phyloP scores from a whole-genome alignment of 2,329 filamentous ascomycete species.

The Venturia nashicola region DNA sequence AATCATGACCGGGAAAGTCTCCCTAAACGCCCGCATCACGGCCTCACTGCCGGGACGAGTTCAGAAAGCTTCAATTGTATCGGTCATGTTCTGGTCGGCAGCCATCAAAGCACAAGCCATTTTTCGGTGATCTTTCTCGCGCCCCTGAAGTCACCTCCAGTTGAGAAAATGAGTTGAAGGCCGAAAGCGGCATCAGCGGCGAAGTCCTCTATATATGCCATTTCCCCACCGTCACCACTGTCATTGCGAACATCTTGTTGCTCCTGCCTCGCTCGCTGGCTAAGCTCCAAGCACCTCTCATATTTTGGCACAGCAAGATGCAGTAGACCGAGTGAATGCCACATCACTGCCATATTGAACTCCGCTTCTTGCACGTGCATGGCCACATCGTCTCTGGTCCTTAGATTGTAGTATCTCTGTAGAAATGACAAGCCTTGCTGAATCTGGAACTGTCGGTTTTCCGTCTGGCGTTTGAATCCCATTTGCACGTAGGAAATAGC shows the following conservation, averaged over 20 bases:
- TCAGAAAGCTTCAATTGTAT: too few relatives aligned
- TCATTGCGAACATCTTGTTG: constrained; percentile 13
- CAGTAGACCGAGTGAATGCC: constrained; percentile 61
- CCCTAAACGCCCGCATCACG: too few relatives aligned
- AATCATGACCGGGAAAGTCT: too few relatives aligned
- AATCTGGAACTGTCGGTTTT: constrained; percentile 80
- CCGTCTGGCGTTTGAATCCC: constrained; percentile 75
- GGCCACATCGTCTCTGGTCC: constrained; percentile 31
- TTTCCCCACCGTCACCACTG: constrained; percentile 7
- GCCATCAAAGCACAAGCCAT: constrained; percentile 33
- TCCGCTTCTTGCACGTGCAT: constrained; percentile 59
- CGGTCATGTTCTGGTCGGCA: background rate
- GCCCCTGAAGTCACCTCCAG: constrained; percentile 49
- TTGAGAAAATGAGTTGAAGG: constrained; percentile 53
- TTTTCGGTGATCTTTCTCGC: constrained; percentile 49
- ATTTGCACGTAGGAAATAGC: constrained; percentile 80
- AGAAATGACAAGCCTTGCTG: constrained; percentile 77
- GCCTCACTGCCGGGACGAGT: too few relatives aligned
- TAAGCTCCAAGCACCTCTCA: constrained; percentile 41
- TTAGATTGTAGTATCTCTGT: constrained; percentile 55
- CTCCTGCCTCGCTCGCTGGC: constrained; percentile 29
- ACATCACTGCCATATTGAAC: constrained; percentile 67
- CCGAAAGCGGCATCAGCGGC: constrained; percentile 63
- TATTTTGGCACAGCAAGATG: constrained; percentile 67
- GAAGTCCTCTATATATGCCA: constrained; percentile 40